Evolutionary conservation across 1,284 basidiomycete species (phyloP).

Genomic region (Pisolithus thermaeus): DNA sequence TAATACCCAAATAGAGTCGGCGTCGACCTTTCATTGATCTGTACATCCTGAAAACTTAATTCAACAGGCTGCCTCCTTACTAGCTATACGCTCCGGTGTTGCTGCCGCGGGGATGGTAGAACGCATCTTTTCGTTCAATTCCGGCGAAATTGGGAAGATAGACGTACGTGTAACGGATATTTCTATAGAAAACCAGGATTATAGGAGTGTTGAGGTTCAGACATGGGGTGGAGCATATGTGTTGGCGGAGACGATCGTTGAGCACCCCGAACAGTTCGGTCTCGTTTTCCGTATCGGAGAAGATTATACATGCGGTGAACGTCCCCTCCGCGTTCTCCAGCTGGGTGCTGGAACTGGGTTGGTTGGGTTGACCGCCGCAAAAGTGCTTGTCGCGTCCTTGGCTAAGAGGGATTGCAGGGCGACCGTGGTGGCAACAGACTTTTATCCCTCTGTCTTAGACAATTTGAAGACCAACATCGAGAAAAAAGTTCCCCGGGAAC

Average conservation of each 20-base stretch:
- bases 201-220: conserved; percentile 77
- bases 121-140: conserved; percentile 36
- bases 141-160: conserved; percentile 14
- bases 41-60: conserved; percentile 26
- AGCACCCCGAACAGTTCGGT: conserved; percentile 52
- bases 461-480: conserved; percentile 70
- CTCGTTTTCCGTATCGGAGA: conserved; percentile 17
- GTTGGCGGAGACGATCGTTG: conserved; percentile 70
- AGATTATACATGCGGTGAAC: neutral
- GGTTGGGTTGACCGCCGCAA: conserved; percentile 63
- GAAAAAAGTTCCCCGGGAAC: conserved; percentile 44
- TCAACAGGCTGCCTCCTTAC: conserved; percentile 55
- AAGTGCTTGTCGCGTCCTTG: conserved; percentile 35
- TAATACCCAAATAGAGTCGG: conserved; percentile 9
- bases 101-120: conserved; percentile 44
- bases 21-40: neutral
- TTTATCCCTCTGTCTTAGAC: conserved; percentile 65
- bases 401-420: conserved; percentile 10
- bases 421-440: conserved; percentile 72
- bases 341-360: conserved; percentile 87
- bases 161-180: conserved; percentile 63
- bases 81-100: conserved; percentile 60
- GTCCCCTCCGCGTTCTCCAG: conserved; percentile 60
- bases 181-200: conserved; percentile 69
- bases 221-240: conserved; percentile 89